Base-by-base conservation (phyloP, 106 monocot species). In the Dendrobium chrysotoxum region DNA sequence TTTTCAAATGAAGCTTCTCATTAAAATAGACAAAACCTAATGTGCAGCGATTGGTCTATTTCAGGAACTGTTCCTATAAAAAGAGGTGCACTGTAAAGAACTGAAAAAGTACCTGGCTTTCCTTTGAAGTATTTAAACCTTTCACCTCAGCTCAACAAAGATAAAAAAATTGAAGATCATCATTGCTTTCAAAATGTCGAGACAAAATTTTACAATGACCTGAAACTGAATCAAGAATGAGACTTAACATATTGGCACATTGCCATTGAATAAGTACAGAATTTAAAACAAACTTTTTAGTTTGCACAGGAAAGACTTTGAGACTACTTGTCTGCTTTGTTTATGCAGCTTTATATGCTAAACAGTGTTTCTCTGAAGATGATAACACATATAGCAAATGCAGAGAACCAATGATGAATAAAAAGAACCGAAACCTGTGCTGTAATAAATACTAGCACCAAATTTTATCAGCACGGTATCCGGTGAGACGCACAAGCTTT, bases 31-130 rank as follows among this genome's bases (percentile, higher is more conserved):
- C 28, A 50, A 50, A 41, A 41, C 21, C 20, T 4, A 76, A 47
- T 26, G 18, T 76, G 46, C 47, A 76, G 47, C 20, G 76, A 40
- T 47, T 47, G 47, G 76, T 76, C 76, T 76, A 76, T 76, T 76
- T 47, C 47, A 26, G 76, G 26, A 50, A 76, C 76, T 26, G 76
- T 76, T 46, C n/a, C 76, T 42, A 47, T 76, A 47, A 76, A 76
- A 76, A 76, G 76, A 76, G 28, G 46, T 13, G 12, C 76, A n/a
- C 76, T 47, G 76, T 47, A 76, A 75, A 74, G 74, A 74, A 28
- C 76, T 76, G 47, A 16, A 47, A 76, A 76, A 47, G 26, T 13
- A 45, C n/a, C 21, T 46, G 8, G 12, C 41, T 30, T 16, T 75
- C 17, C 42, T 21, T 47, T 76, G 12, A 46, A 76, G 26, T 28